Evolutionary conservation across 306 rosid genomes (phyloP).

Genomic region (Cicer chorassanicum): DNA sequence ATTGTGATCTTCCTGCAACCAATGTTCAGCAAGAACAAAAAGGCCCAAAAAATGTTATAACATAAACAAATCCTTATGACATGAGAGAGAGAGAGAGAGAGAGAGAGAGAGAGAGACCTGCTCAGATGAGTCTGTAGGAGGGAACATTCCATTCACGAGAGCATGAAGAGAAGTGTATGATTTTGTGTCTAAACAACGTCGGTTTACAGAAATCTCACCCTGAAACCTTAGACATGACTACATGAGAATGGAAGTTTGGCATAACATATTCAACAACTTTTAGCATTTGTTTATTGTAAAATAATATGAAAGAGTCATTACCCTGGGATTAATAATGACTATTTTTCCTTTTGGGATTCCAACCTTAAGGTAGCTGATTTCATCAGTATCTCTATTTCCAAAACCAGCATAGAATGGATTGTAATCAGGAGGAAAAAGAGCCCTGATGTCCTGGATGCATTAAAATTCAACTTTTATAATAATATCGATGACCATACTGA

Average conservation of each 20-base stretch:
- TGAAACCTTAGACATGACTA: slow-evolving; percentile 45
- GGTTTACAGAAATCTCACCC: slow-evolving; percentile 93
- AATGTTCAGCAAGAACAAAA: slow-evolving; percentile 35
- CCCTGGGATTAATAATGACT: slow-evolving; percentile 91
- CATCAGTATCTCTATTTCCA: slow-evolving; percentile 95
- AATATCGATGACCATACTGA: slow-evolving; percentile 14
- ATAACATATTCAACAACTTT: slow-evolving; percentile 24
- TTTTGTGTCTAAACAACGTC: slow-evolving; percentile 66
- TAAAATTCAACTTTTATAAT: slow-evolving; percentile 35
- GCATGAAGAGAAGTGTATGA: slow-evolving; percentile 82
- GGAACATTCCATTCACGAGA: slow-evolving; percentile 89
- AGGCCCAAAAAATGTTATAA: slow-evolving; percentile 18
- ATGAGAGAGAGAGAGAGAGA: slow-evolving; percentile 35
- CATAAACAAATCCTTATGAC: slow-evolving; percentile 15
- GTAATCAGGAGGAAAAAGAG: slow-evolving; percentile 84
- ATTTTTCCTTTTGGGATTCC: slow-evolving; percentile 93
- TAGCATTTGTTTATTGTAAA: slow-evolving; percentile 7
- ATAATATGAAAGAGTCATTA: slow-evolving; percentile 44
- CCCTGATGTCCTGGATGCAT: slow-evolving; percentile 72
- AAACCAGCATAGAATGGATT: slow-evolving; percentile 98
- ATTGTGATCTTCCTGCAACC: slow-evolving; percentile 86
- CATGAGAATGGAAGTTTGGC: slow-evolving; percentile 42
- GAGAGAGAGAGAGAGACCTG: slow-evolving; percentile 59
- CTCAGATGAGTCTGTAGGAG: slow-evolving; percentile 64
- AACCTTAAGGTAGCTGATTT: slow-evolving; percentile 86